Evolutionary conservation across 2,329 filamentous ascomycete genomes (phyloP).

Genomic region (Mariannaea sp.): DNA sequence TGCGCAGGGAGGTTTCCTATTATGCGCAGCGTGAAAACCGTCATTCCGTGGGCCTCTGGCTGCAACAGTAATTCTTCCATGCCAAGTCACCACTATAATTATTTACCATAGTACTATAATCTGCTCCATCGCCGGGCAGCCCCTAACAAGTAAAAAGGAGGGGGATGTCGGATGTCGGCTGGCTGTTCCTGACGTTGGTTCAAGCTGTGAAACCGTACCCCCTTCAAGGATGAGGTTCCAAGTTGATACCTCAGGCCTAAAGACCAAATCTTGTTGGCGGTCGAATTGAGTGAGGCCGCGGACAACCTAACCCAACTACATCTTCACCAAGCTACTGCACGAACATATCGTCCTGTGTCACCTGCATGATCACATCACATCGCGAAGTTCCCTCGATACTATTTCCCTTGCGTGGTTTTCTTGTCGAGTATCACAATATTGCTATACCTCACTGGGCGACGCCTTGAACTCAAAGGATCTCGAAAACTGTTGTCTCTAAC

Average conservation of each 20-base stretch:
- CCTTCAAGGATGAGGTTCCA: too few species aligned
- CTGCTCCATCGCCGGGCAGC: too few species aligned
- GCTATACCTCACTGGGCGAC: too few species aligned
- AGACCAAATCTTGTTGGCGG: neutral
- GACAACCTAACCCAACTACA: neutral
- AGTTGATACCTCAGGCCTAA: neutral
- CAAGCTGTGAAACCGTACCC: too few species aligned
- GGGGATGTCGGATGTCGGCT: too few species aligned
- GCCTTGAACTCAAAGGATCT: neutral
- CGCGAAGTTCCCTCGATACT: neutral
- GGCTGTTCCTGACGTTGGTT: too few species aligned
- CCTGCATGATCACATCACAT: slow-evolving; percentile 20
- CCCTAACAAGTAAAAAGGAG: too few species aligned
- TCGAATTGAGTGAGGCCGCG: neutral
- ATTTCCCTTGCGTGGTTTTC: neutral
- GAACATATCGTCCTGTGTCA: slow-evolving; percentile 5
- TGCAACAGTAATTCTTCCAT: too few species aligned
- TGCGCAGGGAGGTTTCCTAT: slow-evolving; percentile 9
- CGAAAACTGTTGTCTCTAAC: neutral
- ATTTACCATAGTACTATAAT: too few species aligned
- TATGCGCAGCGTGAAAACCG: too few species aligned
- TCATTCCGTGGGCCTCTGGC: too few species aligned
- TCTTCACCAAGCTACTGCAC: neutral
- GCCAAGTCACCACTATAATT: too few species aligned
- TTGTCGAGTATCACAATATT: neutral